Conservation (phyloP, 345 rosid genomes). For the Cardamine chenopodiifolia region DNA sequence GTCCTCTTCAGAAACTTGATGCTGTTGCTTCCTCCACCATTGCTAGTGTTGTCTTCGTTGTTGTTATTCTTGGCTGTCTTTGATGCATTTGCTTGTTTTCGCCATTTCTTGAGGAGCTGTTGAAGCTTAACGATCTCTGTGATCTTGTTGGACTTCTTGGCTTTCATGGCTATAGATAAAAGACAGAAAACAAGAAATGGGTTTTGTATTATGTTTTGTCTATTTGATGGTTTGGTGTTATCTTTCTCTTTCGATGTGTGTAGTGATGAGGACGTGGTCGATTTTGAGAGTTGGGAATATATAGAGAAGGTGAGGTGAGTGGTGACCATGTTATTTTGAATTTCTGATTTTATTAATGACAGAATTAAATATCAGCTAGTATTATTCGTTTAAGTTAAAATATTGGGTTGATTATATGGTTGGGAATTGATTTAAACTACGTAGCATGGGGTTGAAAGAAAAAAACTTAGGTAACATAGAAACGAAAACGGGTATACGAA, state of each 20-base stretch:
- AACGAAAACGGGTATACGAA: too few species aligned
- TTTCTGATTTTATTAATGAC: not conserved
- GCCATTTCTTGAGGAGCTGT: constrained; percentile 86
- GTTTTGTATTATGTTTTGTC: not conserved
- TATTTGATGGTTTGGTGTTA: constrained; percentile 19
- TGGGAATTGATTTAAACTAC: constrained; percentile 11
- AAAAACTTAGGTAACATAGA: too few species aligned
- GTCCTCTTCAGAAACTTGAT: constrained; percentile 82
- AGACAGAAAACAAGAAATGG: constrained; percentile 10
- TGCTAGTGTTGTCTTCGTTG: constrained; percentile 13
- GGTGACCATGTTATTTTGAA: not conserved
- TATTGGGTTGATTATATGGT: constrained; percentile 18
- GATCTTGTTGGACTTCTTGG: constrained; percentile 81
- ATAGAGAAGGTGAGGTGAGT: constrained; percentile 10
- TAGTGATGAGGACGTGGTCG: constrained; percentile 18
- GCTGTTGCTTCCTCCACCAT: constrained; percentile 43
- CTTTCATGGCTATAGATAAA: constrained; percentile 51
- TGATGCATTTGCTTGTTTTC: constrained; percentile 65
- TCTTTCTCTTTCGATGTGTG: constrained; percentile 7
- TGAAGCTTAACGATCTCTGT: constrained; percentile 88
- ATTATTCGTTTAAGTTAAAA: constrained; percentile 1
- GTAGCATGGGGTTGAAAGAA: too few species aligned
- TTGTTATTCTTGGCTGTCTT: constrained; percentile 29
- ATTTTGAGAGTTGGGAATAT: constrained; percentile 12
- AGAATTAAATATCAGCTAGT: not conserved